These are phyloP conservation scores for Gymnopilus junonius DNA, from an alignment of 768 basidiomycete species.

Conservation along the genomic window DNA sequence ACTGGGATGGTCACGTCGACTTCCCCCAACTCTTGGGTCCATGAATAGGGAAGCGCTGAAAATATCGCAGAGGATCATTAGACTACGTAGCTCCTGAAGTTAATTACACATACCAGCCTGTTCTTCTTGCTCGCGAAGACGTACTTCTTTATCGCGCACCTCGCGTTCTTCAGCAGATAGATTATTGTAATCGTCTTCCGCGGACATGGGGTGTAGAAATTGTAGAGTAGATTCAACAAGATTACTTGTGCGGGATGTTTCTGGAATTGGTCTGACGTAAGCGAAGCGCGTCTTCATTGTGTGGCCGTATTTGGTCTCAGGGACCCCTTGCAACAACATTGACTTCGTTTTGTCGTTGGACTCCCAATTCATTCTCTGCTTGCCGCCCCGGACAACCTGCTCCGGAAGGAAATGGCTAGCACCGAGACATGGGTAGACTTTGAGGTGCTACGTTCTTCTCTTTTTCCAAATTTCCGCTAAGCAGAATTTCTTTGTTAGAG, in stretches of 20 bases:
- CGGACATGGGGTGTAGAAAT: slow-evolving; percentile 9
- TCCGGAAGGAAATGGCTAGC: slow-evolving; percentile 53
- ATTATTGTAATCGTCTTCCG: slow-evolving; percentile 49
- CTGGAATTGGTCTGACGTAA: slow-evolving; percentile 14
- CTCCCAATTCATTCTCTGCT: slow-evolving; percentile 1
- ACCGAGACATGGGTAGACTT: slow-evolving; percentile 72
- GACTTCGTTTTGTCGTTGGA: slow-evolving; percentile 8
- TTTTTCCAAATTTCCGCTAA: not conserved
- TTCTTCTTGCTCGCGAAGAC: slow-evolving; percentile 73
- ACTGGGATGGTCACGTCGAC: slow-evolving; percentile 85
- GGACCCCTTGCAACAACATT: slow-evolving; percentile 17
- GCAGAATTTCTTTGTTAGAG: slow-evolving; percentile 44
- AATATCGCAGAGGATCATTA: slow-evolving; percentile 20
- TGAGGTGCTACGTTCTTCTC: slow-evolving; percentile 44
- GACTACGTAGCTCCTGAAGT: slow-evolving; percentile 16
- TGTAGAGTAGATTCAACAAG: not conserved
- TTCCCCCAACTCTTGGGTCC: slow-evolving; percentile 90
- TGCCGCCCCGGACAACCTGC: not conserved
- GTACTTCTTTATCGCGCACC: slow-evolving; percentile 66
- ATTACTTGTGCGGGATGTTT: not conserved
- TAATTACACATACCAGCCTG: slow-evolving; percentile 72
- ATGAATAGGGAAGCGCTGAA: slow-evolving; percentile 85
- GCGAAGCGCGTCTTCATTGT: slow-evolving; percentile 17
- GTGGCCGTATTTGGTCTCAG: slow-evolving; percentile 24
- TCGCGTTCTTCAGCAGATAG: slow-evolving; percentile 80